These are phyloP conservation scores for Aureobasidium sp. DNA, from an alignment of 2,329 filamentous ascomycete species.

Conservation along the genomic window DNA sequence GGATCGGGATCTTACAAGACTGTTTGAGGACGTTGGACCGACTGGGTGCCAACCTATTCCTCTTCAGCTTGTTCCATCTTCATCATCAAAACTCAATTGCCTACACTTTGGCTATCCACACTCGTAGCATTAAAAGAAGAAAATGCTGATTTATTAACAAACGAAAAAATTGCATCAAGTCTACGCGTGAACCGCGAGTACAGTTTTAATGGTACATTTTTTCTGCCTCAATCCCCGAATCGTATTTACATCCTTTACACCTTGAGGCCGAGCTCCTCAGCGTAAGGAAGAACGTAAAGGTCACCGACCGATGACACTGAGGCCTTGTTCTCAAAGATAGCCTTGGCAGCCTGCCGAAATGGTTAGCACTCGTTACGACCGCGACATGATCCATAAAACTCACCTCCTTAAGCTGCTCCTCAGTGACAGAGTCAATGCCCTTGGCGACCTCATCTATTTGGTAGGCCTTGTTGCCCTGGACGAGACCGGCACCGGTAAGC, in stretches of 20 bases:
- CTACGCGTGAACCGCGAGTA: constrained; percentile 16
- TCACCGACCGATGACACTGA: constrained; percentile 87
- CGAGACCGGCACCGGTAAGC: constrained; percentile 74
- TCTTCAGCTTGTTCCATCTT: not conserved
- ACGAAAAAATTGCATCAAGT: constrained; percentile 15
- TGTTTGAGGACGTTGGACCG: no score
- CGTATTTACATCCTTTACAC: constrained; percentile 86
- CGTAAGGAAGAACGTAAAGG: constrained; percentile 82
- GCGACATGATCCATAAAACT: constrained; percentile 29
- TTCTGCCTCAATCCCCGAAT: constrained; percentile 12
- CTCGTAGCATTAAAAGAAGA: constrained; percentile 8
- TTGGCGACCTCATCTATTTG: constrained; percentile 75
- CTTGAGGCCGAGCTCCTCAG: constrained; percentile 86
- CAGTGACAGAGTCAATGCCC: constrained; percentile 71
- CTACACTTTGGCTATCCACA: not conserved
- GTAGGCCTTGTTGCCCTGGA: constrained; percentile 74
- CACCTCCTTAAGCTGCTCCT: constrained; percentile 80
- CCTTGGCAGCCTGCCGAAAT: constrained; percentile 66
- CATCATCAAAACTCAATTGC: not conserved
- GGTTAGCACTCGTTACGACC: constrained; percentile 22
- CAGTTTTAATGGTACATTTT: constrained; percentile 28
- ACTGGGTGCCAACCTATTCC: not conserved
- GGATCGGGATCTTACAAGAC: not conserved
- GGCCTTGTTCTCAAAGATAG: constrained; percentile 80
- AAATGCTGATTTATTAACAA: constrained; percentile 14